Evolutionary conservation across 2,329 filamentous ascomycete species (phyloP), one percentile per base, ranked within the genome.

Genomic region (Hymenoscyphus salicellus): DNA sequence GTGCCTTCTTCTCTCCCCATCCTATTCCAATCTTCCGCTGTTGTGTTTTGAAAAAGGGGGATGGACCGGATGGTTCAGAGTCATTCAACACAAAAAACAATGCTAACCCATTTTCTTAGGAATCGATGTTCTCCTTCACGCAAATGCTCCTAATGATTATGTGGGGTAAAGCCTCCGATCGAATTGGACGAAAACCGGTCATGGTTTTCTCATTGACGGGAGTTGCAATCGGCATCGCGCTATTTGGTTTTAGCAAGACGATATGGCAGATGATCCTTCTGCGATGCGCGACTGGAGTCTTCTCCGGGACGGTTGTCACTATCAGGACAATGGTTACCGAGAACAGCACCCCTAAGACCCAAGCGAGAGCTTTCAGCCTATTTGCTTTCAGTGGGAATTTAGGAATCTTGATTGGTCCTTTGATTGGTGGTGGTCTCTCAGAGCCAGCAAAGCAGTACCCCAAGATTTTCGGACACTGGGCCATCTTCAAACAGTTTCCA

Each of bases 291-390:
- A 89, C 89, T 0, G 91, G 91, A 1, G 76, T 91, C 4, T 93
- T 94, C 74, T 86, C 87, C 0, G 91, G 90, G 0, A 90, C 87
- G 6, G 82, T 91, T 58, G 85, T 94, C 1, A 75, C 90, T 5
- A 85, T 94, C 63, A 83, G 91, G 32, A 88, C 90, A 6, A 93
- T 94, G 89, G 81, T 94, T 33, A 84, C 85, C 20, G 91, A 95
- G 76, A 86, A 88, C 69, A 89, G 86, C 75, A 90, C 88, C 0
- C 78, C 83, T 5, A 82, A 84, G 67, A 93, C 88, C 0, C 90
- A 93, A 76, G 90, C 91, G 0, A 79, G 82, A 32, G 86, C 88
- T 0, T 95, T 93, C 72, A 88, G 88, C 72, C 90, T 86, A 80
- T 93, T 93, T 73, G 89, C 90, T 10, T 91, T 94, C 72, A 81